Base-by-base conservation (phyloP, 371 early-diverging fungal genomes). In the Blyttiomyces sp. region DNA sequence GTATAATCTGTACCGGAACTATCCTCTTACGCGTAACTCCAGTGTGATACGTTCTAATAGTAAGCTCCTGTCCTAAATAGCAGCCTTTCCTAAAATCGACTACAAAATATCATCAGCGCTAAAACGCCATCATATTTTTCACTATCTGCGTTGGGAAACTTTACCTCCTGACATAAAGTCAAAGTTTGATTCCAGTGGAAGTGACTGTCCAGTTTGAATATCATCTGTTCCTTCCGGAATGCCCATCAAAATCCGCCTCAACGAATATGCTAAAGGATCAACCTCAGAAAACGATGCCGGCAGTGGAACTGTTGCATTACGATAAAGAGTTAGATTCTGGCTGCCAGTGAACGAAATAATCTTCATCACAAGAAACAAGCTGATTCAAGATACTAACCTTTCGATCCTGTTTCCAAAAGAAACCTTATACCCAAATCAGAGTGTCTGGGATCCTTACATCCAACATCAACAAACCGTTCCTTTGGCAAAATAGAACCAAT, bases 61-160 rank as follows among this genome's bases (percentile, higher is more conserved):
- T 95, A 63, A 97, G 79, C 73, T 97, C 98, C 70, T 98, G 97
- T 7, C 98, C 98, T 27, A 96, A 83, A 65, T 98, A 98, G 74
- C 98, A 98, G 1, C 98, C 98, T 75, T 98, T 98, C 54, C 83
- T 76, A 75, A 94, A 96, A 72, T 95, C 92, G 54, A 98, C 93
- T 89, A 49, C 19, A 27, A 19, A 53, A 16, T 43, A 11, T 36
- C 31, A 32, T 56, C 52, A 57, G 33, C 21, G 23, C 17, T 42
- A 30, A 34, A 17, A 31, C 30, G 30, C 4, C 43, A 31, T 2
- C 9, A 3, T 27, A 13, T 27, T 13, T 48, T 50, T 19, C 13
- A 57, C 24, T 27, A 3, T 13, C 21, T 17, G 26, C 23, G 13
- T 34, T 19, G 32, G 36, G 11, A 31, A 7, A 17, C 27, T 44